Percentiles rank a stretch among this genome's conserved stretches.
phyloP scores from a whole-genome alignment of 805 yeast genomes.

The Candida vartiovaarae region DNA sequence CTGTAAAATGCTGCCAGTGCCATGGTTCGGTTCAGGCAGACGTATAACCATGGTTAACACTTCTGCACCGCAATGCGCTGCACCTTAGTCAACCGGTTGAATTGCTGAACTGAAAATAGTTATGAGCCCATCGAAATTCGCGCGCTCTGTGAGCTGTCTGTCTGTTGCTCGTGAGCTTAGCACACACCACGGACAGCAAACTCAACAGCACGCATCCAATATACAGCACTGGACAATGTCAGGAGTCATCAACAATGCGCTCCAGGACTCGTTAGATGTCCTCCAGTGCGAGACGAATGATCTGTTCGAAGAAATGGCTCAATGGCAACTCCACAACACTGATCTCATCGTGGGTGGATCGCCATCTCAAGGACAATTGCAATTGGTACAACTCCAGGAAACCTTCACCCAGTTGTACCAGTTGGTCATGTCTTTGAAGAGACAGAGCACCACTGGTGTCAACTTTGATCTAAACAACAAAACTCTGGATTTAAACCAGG shows the following conservation, averaged over 20 bases:
- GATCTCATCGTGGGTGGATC: neutral
- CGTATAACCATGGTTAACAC: no score
- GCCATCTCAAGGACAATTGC: neutral
- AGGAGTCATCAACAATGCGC: conserved; percentile 12
- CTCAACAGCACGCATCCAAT: no score
- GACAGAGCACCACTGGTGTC: neutral
- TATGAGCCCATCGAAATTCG: no score
- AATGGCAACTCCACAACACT: neutral
- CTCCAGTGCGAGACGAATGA: conserved; percentile 10
- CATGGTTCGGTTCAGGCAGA: no score
- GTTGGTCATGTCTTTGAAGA: neutral
- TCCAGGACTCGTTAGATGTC: conserved; percentile 8
- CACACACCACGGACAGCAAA: no score
- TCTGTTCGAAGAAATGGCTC: conserved; percentile 13
- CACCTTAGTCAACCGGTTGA: no score
- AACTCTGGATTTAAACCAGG: conserved; percentile 5
- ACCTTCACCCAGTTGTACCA: neutral
- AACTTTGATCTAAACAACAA: conserved; percentile 4
- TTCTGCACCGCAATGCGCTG: no score
- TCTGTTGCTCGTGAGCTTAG: no score
- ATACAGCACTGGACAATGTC: conserved; percentile 1
- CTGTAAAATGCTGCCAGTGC: no score
- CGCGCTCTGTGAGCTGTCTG: no score
- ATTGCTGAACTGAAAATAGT: no score
- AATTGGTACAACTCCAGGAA: neutral